Base-by-base conservation (phyloP, 2,329 filamentous ascomycete species). In the Colletotrichum eremochloae region DNA sequence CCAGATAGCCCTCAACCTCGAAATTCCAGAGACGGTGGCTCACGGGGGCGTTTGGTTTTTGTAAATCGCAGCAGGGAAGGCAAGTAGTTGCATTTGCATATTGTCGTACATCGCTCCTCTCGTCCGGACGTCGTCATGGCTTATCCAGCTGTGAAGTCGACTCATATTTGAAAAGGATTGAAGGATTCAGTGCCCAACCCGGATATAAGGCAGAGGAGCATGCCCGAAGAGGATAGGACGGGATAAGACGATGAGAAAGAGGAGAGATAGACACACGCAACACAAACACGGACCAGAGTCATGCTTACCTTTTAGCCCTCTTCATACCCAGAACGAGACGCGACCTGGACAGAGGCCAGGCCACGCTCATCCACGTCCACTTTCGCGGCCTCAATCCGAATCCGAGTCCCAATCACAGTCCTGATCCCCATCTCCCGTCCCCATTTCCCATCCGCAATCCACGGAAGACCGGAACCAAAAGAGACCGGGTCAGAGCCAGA, bases 261-360 rank as follows among this genome's bases (percentile, higher is more conserved):
- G 42, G 24, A 14, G 53, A 55, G 57, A 44, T 36, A 38, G 36
- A n/a, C 44, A 46, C 12, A 63, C n/a, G 36, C 46, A 63, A 63
- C 60, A 42, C 50, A 44, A 56, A 69, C 69, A 72, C 69, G 48
- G 57, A 55, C 60, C 44, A 50, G 60, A 60, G 20, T 64, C 52
- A 36, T 69, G 52, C 50, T 56, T 61, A 60, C 46, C 60, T 69
- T 72, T 65, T 52, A 24, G 33, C 38, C 38, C 38, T 61, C 52
- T n/a, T 33, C 42, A 61, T 44, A 55, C 18, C 33, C 36, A 57
- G 58, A 58, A 52, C n/a, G 60, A 72, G 68, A 60, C 66, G 53
- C 61, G 53, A 40, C 48, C 52, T 12, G 60, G 46, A 46, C 29
- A 64, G 62, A 67, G 65, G 65, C 65, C 65, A 63, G 58, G 60